These are phyloP conservation scores for Elaeagnus macrophylla DNA, from an alignment of 306 rosid species.

Conservation along the genomic window DNA sequence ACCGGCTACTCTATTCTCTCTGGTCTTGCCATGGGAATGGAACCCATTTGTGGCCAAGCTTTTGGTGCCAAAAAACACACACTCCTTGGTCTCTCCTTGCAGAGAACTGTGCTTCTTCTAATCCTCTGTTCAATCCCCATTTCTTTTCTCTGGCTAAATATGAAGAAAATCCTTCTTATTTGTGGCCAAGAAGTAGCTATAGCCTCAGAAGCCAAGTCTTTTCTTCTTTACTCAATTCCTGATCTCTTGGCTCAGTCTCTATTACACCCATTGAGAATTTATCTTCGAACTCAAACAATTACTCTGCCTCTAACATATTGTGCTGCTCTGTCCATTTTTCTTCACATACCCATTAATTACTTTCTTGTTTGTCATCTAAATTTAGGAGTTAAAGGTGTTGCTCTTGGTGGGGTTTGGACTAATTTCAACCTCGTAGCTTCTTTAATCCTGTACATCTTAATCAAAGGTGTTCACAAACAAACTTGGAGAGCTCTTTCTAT, in stretches of 20 bases:
- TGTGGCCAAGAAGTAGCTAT: conserved; percentile 67
- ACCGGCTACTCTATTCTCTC: conserved; percentile 87
- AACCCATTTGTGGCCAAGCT: conserved; percentile 84
- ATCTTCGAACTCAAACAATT: conserved; percentile 72
- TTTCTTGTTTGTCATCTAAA: conserved; percentile 45
- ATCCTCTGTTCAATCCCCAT: conserved; percentile 56
- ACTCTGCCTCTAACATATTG: conserved; percentile 77
- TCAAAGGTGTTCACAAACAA: conserved; percentile 40
- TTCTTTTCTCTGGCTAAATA: conserved; percentile 63
- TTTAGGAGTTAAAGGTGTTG: conserved; percentile 70
- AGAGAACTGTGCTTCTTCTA: conserved; percentile 58
- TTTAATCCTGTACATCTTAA: conserved; percentile 40
- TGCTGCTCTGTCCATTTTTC: conserved; percentile 50
- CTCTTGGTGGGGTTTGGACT: conserved; percentile 67
- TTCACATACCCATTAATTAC: conserved; percentile 71
- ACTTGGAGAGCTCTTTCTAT: conserved; percentile 64
- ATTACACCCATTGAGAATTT: conserved; percentile 75
- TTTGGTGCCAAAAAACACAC: conserved; percentile 61
- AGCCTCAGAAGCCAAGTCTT: conserved; percentile 61
- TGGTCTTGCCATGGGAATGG: conserved; percentile 91
- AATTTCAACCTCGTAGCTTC: conserved; percentile 62
- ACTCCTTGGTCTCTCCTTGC: conserved; percentile 67
- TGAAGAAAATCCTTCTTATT: conserved; percentile 49
- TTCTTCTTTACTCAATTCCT: conserved; percentile 70
- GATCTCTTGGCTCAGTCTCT: conserved; percentile 81